A percentile compares a stretch with the other conserved stretches of the same genome.
phyloP scores from a whole-genome alignment of 2,329 filamentous ascomycete genomes.

The Cercospora sp. region DNA sequence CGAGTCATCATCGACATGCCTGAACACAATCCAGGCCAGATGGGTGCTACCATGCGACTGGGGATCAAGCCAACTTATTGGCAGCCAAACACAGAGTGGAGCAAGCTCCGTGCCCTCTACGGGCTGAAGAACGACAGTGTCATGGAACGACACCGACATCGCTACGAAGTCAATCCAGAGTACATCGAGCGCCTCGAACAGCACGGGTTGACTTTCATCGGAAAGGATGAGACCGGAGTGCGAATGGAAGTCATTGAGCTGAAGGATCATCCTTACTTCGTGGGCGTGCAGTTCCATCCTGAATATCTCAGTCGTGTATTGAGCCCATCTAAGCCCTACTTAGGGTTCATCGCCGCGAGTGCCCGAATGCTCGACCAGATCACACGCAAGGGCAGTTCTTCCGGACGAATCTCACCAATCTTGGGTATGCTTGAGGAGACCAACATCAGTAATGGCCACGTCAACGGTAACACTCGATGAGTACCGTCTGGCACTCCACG shows the following conservation, averaged over 20 bases:
- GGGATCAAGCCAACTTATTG: slow-evolving; percentile 74
- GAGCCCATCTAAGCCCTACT: slow-evolving; percentile 70
- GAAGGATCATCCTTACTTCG: slow-evolving; percentile 79
- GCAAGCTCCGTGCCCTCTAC: slow-evolving; percentile 73
- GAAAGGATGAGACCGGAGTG: slow-evolving; percentile 74
- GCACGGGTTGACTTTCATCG: slow-evolving; percentile 72
- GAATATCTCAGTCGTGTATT: slow-evolving; percentile 79
- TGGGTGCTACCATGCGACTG: slow-evolving; percentile 86
- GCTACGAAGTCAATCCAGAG: slow-evolving; percentile 86
- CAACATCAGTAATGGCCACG: slow-evolving; percentile 3
- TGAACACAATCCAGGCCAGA: slow-evolving; percentile 71
- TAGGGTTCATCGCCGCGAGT: slow-evolving; percentile 81
- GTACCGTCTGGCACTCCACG: neutral
- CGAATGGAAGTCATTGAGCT: slow-evolving; percentile 84
- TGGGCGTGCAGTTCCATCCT: slow-evolving; percentile 85
- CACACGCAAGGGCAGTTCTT: slow-evolving; percentile 31
- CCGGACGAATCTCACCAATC: slow-evolving; percentile 23
- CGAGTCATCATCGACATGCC: slow-evolving; percentile 89
- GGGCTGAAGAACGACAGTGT: slow-evolving; percentile 50
- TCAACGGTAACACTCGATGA: neutral
- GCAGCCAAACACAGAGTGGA: slow-evolving; percentile 75
- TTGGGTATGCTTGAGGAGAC: slow-evolving; percentile 15
- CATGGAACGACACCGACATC: slow-evolving; percentile 77
- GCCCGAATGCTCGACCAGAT: slow-evolving; percentile 63
- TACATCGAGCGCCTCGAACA: slow-evolving; percentile 68